Evolutionary conservation across 2,329 filamentous ascomycete species (phyloP).

Genomic region (Mollisiaceae sp.): DNA sequence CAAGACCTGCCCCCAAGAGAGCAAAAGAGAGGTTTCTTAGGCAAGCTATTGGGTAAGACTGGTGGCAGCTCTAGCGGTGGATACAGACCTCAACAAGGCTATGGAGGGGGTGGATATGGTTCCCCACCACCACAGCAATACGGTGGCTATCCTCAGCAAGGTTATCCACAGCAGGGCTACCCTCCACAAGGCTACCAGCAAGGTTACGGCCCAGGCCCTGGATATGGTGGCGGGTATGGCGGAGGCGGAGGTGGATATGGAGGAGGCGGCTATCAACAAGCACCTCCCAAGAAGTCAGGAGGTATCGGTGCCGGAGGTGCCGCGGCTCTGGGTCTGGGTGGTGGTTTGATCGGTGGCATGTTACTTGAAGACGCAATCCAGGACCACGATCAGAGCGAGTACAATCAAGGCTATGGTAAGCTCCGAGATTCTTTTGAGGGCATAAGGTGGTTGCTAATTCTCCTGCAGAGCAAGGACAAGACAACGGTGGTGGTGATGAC

Average conservation of each 20-base stretch:
- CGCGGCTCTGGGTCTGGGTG: constrained; percentile 78
- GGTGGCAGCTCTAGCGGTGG: constrained; percentile 30
- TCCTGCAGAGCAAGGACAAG: constrained; percentile 25
- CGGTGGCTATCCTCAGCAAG: constrained; percentile 44
- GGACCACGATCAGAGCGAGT: constrained; percentile 63
- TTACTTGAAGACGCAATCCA: constrained; percentile 72
- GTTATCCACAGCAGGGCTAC: constrained; percentile 41
- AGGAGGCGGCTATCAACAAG: constrained; percentile 40
- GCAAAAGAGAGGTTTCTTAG: constrained; percentile 52
- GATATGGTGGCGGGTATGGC: constrained; percentile 7
- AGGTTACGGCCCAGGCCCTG: constrained; percentile 42
- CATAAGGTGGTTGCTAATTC: constrained; percentile 15
- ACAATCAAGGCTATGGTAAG: constrained; percentile 53
- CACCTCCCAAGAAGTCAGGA: constrained; percentile 48
- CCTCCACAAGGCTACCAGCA: constrained; percentile 33
- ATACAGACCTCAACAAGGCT: constrained; percentile 43
- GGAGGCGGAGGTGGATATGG: constrained; percentile 38
- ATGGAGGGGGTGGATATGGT: constrained; percentile 26
- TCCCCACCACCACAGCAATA: constrained; percentile 41
- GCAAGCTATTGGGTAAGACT: constrained; percentile 54
- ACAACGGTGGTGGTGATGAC: constrained; percentile 25
- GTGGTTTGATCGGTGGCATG: constrained; percentile 79
- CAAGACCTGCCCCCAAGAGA: constrained; percentile 51
- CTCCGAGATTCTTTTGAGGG: background rate
- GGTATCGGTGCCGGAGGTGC: constrained; percentile 75